Conservation (phyloP, 352 stramenopile species). For the Globisporangium carolinianum region DNA sequence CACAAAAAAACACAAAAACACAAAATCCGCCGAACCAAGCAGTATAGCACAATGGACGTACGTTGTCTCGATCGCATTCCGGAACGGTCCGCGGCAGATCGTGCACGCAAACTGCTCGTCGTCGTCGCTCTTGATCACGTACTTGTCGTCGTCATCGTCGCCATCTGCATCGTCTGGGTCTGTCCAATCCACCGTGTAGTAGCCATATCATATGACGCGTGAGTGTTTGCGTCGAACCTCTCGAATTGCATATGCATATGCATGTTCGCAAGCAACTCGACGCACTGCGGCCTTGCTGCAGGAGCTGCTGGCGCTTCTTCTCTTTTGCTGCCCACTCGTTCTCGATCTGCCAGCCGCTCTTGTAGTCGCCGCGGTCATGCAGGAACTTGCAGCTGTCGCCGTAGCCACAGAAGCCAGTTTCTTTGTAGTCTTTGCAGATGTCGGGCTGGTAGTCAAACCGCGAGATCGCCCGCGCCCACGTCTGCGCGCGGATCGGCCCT, state of each 20-base stretch:
- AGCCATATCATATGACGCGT: no score
- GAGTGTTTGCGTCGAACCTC: no score
- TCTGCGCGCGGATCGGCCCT: conserved; percentile 92
- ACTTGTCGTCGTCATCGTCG: conserved; percentile 61
- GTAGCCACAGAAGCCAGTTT: conserved; percentile 99
- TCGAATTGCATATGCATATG: neutral
- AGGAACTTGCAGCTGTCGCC: conserved; percentile 97
- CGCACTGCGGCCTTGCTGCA: conserved; percentile 40
- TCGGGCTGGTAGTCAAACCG: conserved; percentile 97
- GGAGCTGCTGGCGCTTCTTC: conserved; percentile 78
- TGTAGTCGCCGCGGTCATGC: conserved; percentile 97
- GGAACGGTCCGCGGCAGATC: conserved; percentile 91
- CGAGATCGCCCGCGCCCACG: conserved; percentile 91
- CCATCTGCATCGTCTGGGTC: conserved; percentile 30
- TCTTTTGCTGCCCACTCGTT: conserved; percentile 93
- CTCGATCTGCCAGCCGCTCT: conserved; percentile 97
- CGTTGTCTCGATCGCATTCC: conserved; percentile 91
- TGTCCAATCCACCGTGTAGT: neutral
- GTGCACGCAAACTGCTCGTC: conserved; percentile 93
- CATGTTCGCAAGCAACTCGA: neutral
- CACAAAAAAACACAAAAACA: neutral
- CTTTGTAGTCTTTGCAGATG: conserved; percentile 99
- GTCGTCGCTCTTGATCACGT: conserved; percentile 53
- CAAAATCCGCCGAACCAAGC: neutral
- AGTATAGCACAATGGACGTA: conserved; percentile 15